Percentiles rank a stretch among this genome's conserved stretches.
These are phyloP conservation scores for Sarocladium brachiariae DNA, from an alignment of 2,329 filamentous ascomycete species.

Conservation along the genomic window DNA sequence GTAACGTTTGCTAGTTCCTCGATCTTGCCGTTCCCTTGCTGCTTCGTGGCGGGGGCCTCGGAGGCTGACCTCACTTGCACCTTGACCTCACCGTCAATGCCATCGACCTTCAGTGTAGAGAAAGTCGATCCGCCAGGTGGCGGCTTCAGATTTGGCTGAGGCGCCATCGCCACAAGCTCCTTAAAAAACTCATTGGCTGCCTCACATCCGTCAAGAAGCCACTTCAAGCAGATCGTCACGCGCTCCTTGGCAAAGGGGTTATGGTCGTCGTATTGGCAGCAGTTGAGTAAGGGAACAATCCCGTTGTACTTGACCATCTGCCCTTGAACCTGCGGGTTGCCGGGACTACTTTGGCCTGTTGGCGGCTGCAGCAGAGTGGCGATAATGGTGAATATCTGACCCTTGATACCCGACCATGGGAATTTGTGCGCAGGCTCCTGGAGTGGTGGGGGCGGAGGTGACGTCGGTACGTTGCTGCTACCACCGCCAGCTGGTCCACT, in stretches of 20 bases:
- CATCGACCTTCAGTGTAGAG: conserved; percentile 45
- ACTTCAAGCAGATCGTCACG: conserved; percentile 82
- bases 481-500: conserved; percentile 31
- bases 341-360: conserved; percentile 49
- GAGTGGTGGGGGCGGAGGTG: conserved; percentile 36
- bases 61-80: conserved; percentile 40
- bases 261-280: conserved; percentile 84
- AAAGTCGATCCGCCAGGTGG: conserved; percentile 27
- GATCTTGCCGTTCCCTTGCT: conserved; percentile 16
- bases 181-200: conserved; percentile 67
- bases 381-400: conserved; percentile 83
- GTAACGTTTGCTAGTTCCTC: conserved; percentile 37
- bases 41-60: conserved; percentile 16
- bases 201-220: conserved; percentile 66
- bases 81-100: conserved; percentile 49
- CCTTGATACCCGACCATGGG: conserved; percentile 73
- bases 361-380: conserved; percentile 86
- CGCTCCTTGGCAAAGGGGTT: conserved; percentile 93
- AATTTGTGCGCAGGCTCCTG: conserved; percentile 59
- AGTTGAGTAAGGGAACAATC: conserved; percentile 80
- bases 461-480: conserved; percentile 24
- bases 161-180: conserved; percentile 46
- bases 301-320: conserved; percentile 82
- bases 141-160: conserved; percentile 31
- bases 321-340: conserved; percentile 71